phyloP scores from a whole-genome alignment of 2,329 filamentous ascomycete genomes.

The Colletotrichum sp. region DNA sequence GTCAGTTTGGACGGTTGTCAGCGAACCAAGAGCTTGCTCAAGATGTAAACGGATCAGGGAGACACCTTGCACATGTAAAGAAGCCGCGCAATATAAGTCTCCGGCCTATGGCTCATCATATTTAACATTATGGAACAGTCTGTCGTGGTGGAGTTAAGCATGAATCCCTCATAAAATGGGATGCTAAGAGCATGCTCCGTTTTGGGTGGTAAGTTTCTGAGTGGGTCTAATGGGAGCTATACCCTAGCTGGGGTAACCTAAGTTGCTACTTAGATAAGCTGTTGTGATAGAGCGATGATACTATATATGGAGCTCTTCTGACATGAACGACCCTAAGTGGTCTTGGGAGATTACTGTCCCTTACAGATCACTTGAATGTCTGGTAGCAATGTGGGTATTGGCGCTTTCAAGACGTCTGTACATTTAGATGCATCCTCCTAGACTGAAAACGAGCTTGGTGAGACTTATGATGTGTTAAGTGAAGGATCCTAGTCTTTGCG shows the following conservation, averaged over 20 bases:
- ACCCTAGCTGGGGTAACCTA: not conserved
- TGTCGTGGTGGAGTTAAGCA: not conserved
- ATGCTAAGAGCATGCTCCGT: not conserved
- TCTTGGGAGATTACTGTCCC: not conserved
- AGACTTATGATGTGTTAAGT: not conserved
- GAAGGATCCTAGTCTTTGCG: not conserved
- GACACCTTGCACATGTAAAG: not conserved
- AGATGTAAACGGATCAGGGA: not conserved
- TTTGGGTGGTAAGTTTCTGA: not conserved
- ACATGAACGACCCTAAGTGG: not conserved
- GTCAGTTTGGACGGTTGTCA: not conserved
- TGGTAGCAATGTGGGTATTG: not conserved
- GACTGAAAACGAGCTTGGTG: not conserved
- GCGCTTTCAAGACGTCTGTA: not conserved
- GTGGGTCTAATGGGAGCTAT: not conserved
- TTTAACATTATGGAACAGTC: not conserved
- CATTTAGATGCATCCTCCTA: not conserved
- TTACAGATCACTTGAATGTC: not conserved
- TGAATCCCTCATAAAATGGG: not conserved
- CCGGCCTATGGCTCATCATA: not conserved
- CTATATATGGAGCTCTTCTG: not conserved
- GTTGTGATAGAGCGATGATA: not conserved
- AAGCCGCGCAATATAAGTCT: not conserved
- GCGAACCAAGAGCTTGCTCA: not conserved
- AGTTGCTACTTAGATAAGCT: not conserved